Percentiles rank a stretch among this genome's conserved stretches.
Evolutionary conservation across 331 rosid species (phyloP).

Genomic region (Stylosanthes scabra): DNA sequence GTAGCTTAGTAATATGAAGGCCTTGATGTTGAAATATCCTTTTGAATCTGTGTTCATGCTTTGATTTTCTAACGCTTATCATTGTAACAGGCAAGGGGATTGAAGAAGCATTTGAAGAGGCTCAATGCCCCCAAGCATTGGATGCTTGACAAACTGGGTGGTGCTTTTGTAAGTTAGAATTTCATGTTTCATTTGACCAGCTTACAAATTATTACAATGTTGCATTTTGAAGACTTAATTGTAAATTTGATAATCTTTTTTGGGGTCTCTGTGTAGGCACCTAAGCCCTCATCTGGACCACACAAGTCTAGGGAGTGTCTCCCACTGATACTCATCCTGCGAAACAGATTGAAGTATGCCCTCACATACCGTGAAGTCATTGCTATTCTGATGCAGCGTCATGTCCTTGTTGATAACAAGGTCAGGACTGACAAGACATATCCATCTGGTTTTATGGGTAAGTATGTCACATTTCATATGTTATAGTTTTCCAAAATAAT

Average conservation of each 20-base stretch:
- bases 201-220: too few relatives aligned
- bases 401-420: conserved; percentile 66
- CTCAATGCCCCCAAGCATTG: conserved; percentile 66
- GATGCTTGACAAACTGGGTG: conserved; percentile 63
- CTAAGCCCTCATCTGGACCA: conserved; percentile 84
- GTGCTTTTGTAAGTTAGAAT: conserved; percentile 53
- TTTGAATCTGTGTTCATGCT: neutral
- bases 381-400: conserved; percentile 75
- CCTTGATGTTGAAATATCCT: neutral
- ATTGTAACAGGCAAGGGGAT: conserved; percentile 50
- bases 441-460: conserved; percentile 86
- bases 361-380: conserved; percentile 71
- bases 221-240: neutral
- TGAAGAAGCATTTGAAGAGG: conserved; percentile 67
- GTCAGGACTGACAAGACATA: conserved; percentile 81
- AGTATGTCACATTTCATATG: too few relatives aligned
- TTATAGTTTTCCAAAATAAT: too few relatives aligned
- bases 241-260: neutral
- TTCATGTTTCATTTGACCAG: neutral
- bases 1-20: neutral
- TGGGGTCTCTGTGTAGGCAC: conserved; percentile 48
- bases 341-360: conserved; percentile 80
- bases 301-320: conserved; percentile 82
- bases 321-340: conserved; percentile 66
- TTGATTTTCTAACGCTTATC: neutral